Percentiles rank a stretch among this genome's conserved stretches.
Conservation (phyloP, 192 early-diverging fungal genomes). For the Haplosporangium gracile region DNA sequence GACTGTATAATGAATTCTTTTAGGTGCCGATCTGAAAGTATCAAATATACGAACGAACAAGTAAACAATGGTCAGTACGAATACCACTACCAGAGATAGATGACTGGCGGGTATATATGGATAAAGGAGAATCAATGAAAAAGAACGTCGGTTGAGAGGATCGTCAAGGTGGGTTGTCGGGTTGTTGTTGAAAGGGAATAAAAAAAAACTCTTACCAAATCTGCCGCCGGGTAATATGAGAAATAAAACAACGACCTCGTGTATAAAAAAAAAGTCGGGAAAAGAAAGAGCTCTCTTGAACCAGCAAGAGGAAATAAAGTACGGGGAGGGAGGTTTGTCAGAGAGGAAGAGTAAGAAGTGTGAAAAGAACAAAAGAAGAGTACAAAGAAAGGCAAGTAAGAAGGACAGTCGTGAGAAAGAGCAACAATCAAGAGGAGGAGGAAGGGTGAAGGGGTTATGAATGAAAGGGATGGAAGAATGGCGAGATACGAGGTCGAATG, state of each 20-base stretch:
- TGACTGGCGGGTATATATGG: no score
- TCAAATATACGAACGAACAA: neutral
- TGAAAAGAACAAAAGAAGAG: neutral
- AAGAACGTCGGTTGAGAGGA: neutral
- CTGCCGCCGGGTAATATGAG: neutral
- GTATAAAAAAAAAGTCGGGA: neutral
- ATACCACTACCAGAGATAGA: no score
- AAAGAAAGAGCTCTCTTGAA: slow-evolving; percentile 11
- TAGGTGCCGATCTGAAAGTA: neutral
- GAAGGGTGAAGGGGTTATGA: neutral
- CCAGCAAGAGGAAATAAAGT: slow-evolving; percentile 5
- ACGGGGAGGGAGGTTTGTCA: neutral
- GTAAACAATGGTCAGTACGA: neutral
- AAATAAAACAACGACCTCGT: neutral
- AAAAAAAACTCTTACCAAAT: neutral
- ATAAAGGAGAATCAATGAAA: no score
- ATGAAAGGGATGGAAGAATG: neutral
- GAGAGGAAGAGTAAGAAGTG: neutral
- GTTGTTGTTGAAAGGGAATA: neutral
- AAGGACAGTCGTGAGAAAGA: slow-evolving; percentile 8
- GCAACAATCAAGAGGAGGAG: neutral
- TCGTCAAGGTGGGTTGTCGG: neutral
- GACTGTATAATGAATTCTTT: neutral
- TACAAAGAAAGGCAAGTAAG: slow-evolving; percentile 1
- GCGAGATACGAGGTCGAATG: neutral